Conservation (phyloP, 2,329 filamentous ascomycete genomes). For the Penicillium sp. region DNA sequence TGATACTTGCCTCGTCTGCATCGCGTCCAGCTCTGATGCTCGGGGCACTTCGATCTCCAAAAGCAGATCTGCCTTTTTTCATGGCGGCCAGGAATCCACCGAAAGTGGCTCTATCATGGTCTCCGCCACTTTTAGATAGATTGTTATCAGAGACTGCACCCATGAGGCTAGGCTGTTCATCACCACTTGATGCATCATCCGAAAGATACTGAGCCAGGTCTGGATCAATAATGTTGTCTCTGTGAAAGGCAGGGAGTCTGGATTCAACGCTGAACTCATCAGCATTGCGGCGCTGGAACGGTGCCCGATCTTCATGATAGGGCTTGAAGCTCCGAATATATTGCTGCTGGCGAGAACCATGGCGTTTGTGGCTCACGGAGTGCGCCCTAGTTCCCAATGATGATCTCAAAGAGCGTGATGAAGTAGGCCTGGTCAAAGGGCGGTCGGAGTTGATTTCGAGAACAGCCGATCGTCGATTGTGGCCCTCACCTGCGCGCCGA, state of each 20-base stretch:
- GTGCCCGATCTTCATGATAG: slow-evolving; percentile 71
- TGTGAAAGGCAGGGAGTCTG: slow-evolving; percentile 85
- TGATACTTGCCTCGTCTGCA: slow-evolving; percentile 59
- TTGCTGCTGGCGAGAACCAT: slow-evolving; percentile 75
- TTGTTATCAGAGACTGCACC: slow-evolving; percentile 63
- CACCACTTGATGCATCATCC: slow-evolving; percentile 84
- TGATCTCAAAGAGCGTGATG: slow-evolving; percentile 81
- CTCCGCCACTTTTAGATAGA: slow-evolving; percentile 58
- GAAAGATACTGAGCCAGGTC: slow-evolving; percentile 94
- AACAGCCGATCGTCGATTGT: slow-evolving; percentile 78
- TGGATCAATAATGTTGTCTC: slow-evolving; percentile 97
- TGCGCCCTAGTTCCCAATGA: slow-evolving; percentile 64
- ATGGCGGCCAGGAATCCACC: slow-evolving; percentile 66
- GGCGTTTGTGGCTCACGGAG: slow-evolving; percentile 75
- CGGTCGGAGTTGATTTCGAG: slow-evolving; percentile 84
- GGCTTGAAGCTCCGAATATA: slow-evolving; percentile 70
- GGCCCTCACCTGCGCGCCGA: slow-evolving; percentile 63
- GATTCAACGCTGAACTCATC: slow-evolving; percentile 63
- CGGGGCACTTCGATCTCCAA: slow-evolving; percentile 69
- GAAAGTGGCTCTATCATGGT: slow-evolving; percentile 69
- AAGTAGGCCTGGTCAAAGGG: slow-evolving; percentile 77
- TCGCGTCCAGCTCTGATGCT: slow-evolving; percentile 66
- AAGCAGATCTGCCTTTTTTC: slow-evolving; percentile 67
- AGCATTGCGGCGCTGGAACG: slow-evolving; percentile 70
- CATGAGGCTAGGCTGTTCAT: slow-evolving; percentile 85